phyloP scores from a whole-genome alignment of 1,284 basidiomycete species.

The Ceratobasidium sp. region DNA sequence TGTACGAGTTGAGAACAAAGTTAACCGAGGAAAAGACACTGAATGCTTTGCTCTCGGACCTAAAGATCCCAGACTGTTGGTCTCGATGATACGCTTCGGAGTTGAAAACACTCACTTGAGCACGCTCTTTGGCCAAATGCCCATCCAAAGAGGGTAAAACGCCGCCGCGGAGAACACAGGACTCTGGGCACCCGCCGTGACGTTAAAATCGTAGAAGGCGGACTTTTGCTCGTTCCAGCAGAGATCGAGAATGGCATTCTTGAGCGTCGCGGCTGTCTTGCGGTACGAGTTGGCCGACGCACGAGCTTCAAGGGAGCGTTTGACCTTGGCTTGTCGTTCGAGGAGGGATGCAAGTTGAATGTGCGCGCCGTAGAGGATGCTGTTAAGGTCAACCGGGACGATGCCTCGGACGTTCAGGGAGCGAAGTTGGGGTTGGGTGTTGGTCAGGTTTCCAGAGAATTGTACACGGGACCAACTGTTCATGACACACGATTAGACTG shows the following conservation, averaged over 20 bases:
- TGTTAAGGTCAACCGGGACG: conserved; percentile 82
- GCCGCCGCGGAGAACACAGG: conserved; percentile 71
- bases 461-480: conserved; percentile 58
- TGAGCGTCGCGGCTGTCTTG: conserved; percentile 63
- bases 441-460: conserved; percentile 49
- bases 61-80: conserved; percentile 43
- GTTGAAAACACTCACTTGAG: conserved; percentile 51
- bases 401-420: conserved; percentile 73
- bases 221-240: conserved; percentile 83
- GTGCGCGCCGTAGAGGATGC: conserved; percentile 77
- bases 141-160: conserved; percentile 88
- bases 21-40: conserved; percentile 75
- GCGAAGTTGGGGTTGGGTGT: conserved; percentile 63
- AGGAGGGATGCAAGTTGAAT: conserved; percentile 71
- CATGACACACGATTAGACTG: conserved; percentile 40
- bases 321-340: conserved; percentile 49
- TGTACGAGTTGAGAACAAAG: conserved; percentile 80
- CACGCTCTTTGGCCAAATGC: conserved; percentile 79
- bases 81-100: background rate
- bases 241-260: conserved; percentile 79
- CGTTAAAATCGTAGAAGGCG: conserved; percentile 88
- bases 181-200: conserved; percentile 67
- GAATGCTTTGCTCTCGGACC: conserved; percentile 63
- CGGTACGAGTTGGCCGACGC: conserved; percentile 59
- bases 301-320: conserved; percentile 49